Evolutionary conservation across 106 monocot species (phyloP).

Genomic region (Dendrobium catenatum): DNA sequence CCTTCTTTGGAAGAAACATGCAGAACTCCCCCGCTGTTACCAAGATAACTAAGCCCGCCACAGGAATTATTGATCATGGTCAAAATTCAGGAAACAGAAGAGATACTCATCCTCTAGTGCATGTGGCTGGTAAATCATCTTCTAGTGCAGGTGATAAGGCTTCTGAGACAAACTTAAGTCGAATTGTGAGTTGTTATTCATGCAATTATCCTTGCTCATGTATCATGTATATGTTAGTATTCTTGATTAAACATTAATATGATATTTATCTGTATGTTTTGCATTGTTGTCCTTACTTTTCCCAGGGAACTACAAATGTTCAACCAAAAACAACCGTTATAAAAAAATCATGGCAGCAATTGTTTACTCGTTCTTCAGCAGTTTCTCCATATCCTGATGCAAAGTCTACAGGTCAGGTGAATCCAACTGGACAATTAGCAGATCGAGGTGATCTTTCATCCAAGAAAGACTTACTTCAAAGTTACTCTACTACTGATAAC

Average conservation of each 20-base stretch:
- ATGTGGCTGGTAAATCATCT: constrained; percentile 25
- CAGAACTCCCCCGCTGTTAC: constrained; percentile 28
- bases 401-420: constrained; percentile 8
- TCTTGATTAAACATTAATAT: constrained; percentile 1
- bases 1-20: constrained; percentile 61
- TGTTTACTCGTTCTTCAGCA: constrained; percentile 62
- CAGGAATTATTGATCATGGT: constrained; percentile 21
- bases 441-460: constrained; percentile 15
- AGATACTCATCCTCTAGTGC: constrained; percentile 25
- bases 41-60: constrained; percentile 37
- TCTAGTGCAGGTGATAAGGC: constrained; percentile 35
- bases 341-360: constrained; percentile 90
- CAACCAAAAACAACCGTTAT: constrained; percentile 22
- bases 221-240: neutral
- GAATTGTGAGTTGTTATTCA: constrained; percentile 52
- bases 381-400: constrained; percentile 52
- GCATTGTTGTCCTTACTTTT: constrained; percentile 3
- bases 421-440: constrained; percentile 20
- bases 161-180: constrained; percentile 12
- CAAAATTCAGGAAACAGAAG: constrained; percentile 20
- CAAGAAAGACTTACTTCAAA: constrained; percentile 25
- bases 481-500: constrained; percentile 19
- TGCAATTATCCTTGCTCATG: neutral
- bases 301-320: constrained; percentile 34
- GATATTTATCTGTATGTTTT: neutral